phyloP scores from a whole-genome alignment of 2,329 filamentous ascomycete genomes.

The Cordyceps cicadae region DNA sequence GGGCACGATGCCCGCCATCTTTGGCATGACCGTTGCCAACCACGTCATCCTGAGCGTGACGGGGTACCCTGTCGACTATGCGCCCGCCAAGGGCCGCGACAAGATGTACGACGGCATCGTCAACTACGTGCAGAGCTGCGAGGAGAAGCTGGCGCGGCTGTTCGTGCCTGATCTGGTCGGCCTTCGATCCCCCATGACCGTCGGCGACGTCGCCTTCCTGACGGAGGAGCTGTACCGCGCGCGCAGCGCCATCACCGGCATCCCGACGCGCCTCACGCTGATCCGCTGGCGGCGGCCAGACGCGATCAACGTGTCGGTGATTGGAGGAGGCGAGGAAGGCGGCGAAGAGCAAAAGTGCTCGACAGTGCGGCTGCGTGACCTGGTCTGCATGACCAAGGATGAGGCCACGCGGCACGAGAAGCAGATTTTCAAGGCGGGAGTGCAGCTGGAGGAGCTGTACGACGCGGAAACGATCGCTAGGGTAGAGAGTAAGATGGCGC shows the following conservation, averaged over 20 bases:
- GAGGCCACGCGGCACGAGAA: conserved; percentile 75
- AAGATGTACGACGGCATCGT: conserved; percentile 88
- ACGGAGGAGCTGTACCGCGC: conserved; percentile 84
- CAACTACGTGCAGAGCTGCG: conserved; percentile 63
- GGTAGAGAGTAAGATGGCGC: conserved; percentile 58
- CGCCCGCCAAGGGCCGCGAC: conserved; percentile 71
- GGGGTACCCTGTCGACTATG: conserved; percentile 80
- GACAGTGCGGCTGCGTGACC: conserved; percentile 56
- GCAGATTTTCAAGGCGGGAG: conserved; percentile 63
- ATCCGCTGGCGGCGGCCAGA: conserved; percentile 68
- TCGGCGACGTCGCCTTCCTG: conserved; percentile 77
- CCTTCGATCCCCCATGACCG: conserved; percentile 68
- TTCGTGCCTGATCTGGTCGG: conserved; percentile 43
- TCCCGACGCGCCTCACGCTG: conserved; percentile 72
- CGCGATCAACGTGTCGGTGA: conserved; percentile 45
- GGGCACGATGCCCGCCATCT: conserved; percentile 95
- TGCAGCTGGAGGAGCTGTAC: conserved; percentile 65
- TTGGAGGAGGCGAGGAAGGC: conserved; percentile 48
- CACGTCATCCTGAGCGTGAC: conserved; percentile 77
- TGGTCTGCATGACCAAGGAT: conserved; percentile 91
- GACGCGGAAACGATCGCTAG: conserved; percentile 55
- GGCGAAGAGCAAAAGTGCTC: conserved; percentile 70
- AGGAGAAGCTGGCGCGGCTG: conserved; percentile 62
- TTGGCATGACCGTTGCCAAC: conserved; percentile 86
- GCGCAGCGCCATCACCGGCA: conserved; percentile 72